These are phyloP conservation scores for Aspergillus piperis DNA, from an alignment of 2,329 filamentous ascomycete genomes.

Conservation along the genomic window DNA sequence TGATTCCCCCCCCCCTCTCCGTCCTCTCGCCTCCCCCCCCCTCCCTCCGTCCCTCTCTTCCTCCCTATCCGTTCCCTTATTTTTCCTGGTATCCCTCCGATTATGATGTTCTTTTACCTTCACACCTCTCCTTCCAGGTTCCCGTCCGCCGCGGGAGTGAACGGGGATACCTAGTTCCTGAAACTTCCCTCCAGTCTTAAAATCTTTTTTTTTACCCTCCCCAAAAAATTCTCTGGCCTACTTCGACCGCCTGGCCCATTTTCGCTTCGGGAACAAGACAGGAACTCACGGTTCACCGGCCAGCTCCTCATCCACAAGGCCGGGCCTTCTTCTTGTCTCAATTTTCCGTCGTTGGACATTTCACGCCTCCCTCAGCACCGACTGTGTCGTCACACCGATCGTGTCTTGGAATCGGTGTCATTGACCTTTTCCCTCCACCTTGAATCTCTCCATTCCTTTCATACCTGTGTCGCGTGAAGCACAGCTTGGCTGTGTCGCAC, in stretches of 20 bases:
- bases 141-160: slow-evolving; percentile 50
- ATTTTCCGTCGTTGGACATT: slow-evolving; percentile 15
- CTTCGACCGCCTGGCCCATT: slow-evolving; percentile 30
- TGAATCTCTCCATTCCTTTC: slow-evolving; percentile 17
- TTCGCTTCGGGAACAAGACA: slow-evolving; percentile 16
- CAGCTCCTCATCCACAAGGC: slow-evolving; percentile 15
- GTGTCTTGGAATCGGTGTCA: slow-evolving; percentile 11
- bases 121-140: slow-evolving; percentile 34
- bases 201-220: slow-evolving; percentile 8
- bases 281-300: slow-evolving; percentile 15
- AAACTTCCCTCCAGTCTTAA: slow-evolving; percentile 14
- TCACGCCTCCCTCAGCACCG: slow-evolving; percentile 16
- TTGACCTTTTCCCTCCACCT: slow-evolving; percentile 13
- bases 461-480: slow-evolving; percentile 19
- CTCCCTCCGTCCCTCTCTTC: slow-evolving; percentile 19
- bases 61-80: slow-evolving; percentile 21
- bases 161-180: slow-evolving; percentile 41
- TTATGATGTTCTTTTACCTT: slow-evolving; percentile 41
- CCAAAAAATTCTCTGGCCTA: slow-evolving; percentile 30
- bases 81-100: slow-evolving; percentile 25
- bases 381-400: slow-evolving; percentile 10
- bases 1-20: slow-evolving; percentile 22
- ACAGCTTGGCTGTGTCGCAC: slow-evolving; percentile 3
- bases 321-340: slow-evolving; percentile 14
- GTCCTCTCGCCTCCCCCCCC: slow-evolving; percentile 26